phyloP scores from a whole-genome alignment of 2,329 filamentous ascomycete genomes.

The Verticillium isaacii region DNA sequence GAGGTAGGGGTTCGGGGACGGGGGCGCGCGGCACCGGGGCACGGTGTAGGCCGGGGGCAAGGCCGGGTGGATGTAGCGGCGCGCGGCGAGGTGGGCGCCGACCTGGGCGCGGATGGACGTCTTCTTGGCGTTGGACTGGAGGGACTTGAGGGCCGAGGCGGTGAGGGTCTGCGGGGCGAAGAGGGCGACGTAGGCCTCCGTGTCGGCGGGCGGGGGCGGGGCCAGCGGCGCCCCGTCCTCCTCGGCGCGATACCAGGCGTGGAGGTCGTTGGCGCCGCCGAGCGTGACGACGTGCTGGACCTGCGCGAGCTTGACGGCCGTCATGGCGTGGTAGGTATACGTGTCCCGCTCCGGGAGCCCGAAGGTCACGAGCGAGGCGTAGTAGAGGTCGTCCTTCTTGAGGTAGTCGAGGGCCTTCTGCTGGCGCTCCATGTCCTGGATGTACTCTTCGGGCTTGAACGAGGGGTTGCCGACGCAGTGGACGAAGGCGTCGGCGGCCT shows the following conservation, averaged over 20 bases:
- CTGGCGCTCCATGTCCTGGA: conserved; percentile 32
- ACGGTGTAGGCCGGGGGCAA: conserved; percentile 33
- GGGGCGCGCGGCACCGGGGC: conserved; percentile 39
- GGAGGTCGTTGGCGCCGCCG: conserved; percentile 39
- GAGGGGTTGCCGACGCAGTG: conserved; percentile 39
- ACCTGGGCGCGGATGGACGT: conserved; percentile 53
- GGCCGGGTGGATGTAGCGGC: conserved; percentile 45
- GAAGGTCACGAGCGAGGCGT: conserved; percentile 39
- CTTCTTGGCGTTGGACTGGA: conserved; percentile 61
- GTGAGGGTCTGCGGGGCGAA: conserved; percentile 59
- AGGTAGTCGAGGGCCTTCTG: conserved; percentile 31
- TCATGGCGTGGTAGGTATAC: conserved; percentile 48
- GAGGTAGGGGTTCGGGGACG: conserved; percentile 57
- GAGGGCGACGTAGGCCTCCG: conserved; percentile 61
- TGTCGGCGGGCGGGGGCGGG: conserved; percentile 51
- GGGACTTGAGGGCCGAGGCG: conserved; percentile 55
- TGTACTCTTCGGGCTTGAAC: conserved; percentile 37
- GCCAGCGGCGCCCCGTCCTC: conserved; percentile 26
- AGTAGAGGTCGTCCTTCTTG: conserved; percentile 33
- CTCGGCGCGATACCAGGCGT: conserved; percentile 41
- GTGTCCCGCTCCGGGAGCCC: conserved; percentile 36
- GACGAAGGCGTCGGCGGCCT: conserved; percentile 17
- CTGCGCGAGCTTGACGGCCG: conserved; percentile 42
- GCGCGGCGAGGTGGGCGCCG: conserved; percentile 49
- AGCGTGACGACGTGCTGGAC: conserved; percentile 41